These are phyloP conservation scores for Barnettozyma siamensis DNA, from an alignment of 805 yeast species.

Conservation along the genomic window DNA sequence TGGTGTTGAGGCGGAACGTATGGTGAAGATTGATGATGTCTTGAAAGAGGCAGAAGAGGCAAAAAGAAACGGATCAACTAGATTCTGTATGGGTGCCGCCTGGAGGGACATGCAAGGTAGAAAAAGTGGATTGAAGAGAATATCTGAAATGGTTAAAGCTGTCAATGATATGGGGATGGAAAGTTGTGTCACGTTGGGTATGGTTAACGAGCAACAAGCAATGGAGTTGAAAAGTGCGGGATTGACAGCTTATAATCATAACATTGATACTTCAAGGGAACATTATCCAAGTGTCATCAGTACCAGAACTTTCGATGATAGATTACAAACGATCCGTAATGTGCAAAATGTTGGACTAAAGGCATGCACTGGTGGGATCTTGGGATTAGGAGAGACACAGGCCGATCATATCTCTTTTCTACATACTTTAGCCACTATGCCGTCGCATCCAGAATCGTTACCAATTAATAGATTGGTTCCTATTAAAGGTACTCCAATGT, in stretches of 20 bases:
- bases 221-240: constrained; percentile 58
- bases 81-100: constrained; percentile 84
- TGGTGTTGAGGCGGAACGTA: constrained; percentile 63
- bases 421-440: constrained; percentile 61
- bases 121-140: constrained; percentile 56
- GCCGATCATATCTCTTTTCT: constrained; percentile 68
- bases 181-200: constrained; percentile 76
- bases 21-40: constrained; percentile 58
- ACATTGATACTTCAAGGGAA: constrained; percentile 73
- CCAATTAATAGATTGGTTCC: constrained; percentile 80
- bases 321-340: constrained; percentile 58
- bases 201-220: constrained; percentile 66
- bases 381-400: constrained; percentile 71
- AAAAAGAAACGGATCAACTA: constrained; percentile 62
- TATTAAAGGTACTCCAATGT: constrained; percentile 74
- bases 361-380: constrained; percentile 76
- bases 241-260: constrained; percentile 76
- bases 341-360: constrained; percentile 59
- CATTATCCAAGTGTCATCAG: constrained; percentile 69
- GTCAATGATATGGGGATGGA: constrained; percentile 68
- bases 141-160: constrained; percentile 57
- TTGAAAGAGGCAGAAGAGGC: constrained; percentile 59
- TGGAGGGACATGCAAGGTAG: constrained; percentile 85
- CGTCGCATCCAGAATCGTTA: constrained; percentile 70
- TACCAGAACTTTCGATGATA: constrained; percentile 66